These are phyloP conservation scores for Heracleum sosnowskyi DNA, from an alignment of 129 eudicot species.

Conservation along the genomic window DNA sequence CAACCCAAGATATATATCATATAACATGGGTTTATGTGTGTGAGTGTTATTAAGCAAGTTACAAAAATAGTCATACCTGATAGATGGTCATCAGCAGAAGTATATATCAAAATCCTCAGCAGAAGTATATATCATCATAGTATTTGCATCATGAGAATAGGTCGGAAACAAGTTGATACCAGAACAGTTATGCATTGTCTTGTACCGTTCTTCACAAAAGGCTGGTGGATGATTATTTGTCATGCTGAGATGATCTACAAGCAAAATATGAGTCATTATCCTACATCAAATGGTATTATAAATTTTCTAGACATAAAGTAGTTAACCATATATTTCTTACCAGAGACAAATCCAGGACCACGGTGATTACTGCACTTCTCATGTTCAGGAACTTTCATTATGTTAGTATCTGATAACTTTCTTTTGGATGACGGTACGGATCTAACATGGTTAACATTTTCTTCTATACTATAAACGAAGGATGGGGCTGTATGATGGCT, in stretches of 20 bases:
- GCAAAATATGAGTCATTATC: conserved; percentile 4
- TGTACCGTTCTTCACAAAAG: not conserved
- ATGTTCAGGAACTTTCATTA: conserved; percentile 18
- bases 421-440: conserved; percentile 21
- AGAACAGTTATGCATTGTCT: conserved; percentile 9
- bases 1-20: not conserved
- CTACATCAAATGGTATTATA: conserved; percentile 20
- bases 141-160: conserved; percentile 1
- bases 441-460: conserved; percentile 15
- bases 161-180: conserved; percentile 27
- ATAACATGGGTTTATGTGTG: not conserved
- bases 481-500: conserved; percentile 14
- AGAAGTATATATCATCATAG: conserved; percentile 6
- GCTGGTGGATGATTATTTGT: conserved; percentile 2
- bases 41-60: not conserved
- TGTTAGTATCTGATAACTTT: conserved; percentile 23
- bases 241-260: not conserved
- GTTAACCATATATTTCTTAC: conserved; percentile 11
- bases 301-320: conserved; percentile 11
- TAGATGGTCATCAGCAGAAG: too few relatives aligned
- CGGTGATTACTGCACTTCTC: conserved; percentile 14
- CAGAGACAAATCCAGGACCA: conserved; percentile 18
- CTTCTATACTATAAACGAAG: conserved; percentile 12
- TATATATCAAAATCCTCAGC: conserved; percentile 13
- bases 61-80: conserved; percentile 34